phyloP scores from a whole-genome alignment of 768 basidiomycete species.

The Inosperma sp. region DNA sequence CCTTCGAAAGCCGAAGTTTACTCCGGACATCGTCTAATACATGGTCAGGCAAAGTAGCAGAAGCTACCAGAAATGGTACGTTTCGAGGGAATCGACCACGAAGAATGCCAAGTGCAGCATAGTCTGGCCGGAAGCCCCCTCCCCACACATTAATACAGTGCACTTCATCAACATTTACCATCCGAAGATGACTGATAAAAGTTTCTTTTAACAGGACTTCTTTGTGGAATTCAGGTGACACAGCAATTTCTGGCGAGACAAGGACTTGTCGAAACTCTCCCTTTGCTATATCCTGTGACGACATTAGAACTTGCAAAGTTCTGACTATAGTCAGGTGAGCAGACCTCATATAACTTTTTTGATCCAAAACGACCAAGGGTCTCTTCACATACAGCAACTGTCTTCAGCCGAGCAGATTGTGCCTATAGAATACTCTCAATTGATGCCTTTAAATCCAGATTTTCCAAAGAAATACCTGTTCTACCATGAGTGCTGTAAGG shows the following conservation, averaged over 20 bases:
- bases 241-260: conserved; percentile 19
- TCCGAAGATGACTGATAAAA: conserved; percentile 11
- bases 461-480: conserved; percentile 12
- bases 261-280: conserved; percentile 14
- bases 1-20: conserved; percentile 12
- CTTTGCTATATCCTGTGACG: conserved; percentile 11
- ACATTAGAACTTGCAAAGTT: background rate
- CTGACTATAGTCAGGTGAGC: background rate
- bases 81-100: conserved; percentile 14
- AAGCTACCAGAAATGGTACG: conserved; percentile 17
- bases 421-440: conserved; percentile 1
- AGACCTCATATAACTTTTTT: conserved; percentile 8
- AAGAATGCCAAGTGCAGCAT: conserved; percentile 18
- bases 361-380: conserved; percentile 7
- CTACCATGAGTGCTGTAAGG: conserved; percentile 21
- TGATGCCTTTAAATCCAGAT: background rate
- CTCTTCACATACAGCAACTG: conserved; percentile 17
- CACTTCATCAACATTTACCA: conserved; percentile 21
- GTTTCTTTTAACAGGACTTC: conserved; percentile 9
- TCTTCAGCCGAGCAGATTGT: background rate
- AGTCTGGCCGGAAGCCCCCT: conserved; percentile 21
- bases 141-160: conserved; percentile 26
- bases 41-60: conserved; percentile 20
- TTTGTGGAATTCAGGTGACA: conserved; percentile 12
- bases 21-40: conserved; percentile 17